phyloP scores from a whole-genome alignment of 2,329 filamentous ascomycete genomes.

The Fusarium keratoplasticum region DNA sequence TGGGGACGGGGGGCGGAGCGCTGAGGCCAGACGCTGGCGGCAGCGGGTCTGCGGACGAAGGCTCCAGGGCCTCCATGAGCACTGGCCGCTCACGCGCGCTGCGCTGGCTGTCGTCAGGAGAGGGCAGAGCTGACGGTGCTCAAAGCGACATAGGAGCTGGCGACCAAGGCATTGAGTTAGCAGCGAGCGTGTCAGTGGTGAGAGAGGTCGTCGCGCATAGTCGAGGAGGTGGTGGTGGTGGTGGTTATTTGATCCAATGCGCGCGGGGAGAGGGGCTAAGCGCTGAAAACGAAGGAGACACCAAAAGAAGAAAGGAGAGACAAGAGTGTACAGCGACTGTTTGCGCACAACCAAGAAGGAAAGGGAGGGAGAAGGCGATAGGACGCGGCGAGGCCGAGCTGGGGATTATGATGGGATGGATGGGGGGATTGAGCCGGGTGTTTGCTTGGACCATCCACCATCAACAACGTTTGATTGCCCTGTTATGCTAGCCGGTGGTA shows the following conservation, averaged over 20 bases:
- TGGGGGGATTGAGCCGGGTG: conserved; percentile 10
- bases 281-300: not conserved
- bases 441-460: conserved; percentile 36
- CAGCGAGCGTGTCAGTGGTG: conserved; percentile 19
- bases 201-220: conserved; percentile 29
- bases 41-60: conserved; percentile 41
- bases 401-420: conserved; percentile 14
- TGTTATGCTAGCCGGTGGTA: conserved; percentile 34
- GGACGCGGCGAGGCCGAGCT: conserved; percentile 25
- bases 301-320: not conserved
- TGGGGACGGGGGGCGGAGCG: conserved; percentile 38
- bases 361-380: conserved; percentile 11
- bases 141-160: conserved; percentile 42
- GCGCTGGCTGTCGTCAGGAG: conserved; percentile 37
- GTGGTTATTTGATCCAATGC: conserved; percentile 10
- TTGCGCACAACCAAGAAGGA: conserved; percentile 2
- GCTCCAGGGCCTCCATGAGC: conserved; percentile 45
- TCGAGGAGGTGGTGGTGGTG: conserved; percentile 1
- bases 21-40: conserved; percentile 46
- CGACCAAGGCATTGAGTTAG: conserved; percentile 43
- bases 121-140: conserved; percentile 42
- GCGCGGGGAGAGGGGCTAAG: conserved; percentile 4
- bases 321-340: not conserved
- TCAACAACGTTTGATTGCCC: conserved; percentile 37
- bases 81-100: conserved; percentile 34